phyloP scores from a whole-genome alignment of 116 monocot species.

The Iris pallida region DNA sequence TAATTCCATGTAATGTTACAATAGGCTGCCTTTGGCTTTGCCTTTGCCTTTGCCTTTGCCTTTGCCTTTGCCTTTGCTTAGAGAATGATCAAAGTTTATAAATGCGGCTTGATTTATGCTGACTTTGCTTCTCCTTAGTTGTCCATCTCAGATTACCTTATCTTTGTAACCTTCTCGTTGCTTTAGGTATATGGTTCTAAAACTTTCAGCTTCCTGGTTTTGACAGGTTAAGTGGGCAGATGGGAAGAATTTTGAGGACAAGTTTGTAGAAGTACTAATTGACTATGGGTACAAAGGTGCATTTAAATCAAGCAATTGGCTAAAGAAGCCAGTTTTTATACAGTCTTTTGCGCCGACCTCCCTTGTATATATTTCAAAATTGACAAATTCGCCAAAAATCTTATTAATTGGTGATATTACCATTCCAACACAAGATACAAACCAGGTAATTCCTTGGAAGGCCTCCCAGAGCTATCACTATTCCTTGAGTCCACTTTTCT shows the following conservation, averaged over 20 bases:
- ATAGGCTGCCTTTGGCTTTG: no score
- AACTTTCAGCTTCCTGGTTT: not conserved
- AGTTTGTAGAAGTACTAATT: constrained; percentile 61
- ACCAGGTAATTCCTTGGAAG: constrained; percentile 37
- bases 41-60: no score
- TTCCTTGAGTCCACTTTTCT: no score
- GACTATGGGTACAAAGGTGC: constrained; percentile 80
- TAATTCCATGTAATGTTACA: no score
- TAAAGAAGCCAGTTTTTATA: constrained; percentile 70
- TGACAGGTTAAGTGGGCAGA: constrained; percentile 75
- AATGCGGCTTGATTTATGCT: no score
- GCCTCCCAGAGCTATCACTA: no score
- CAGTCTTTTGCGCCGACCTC: constrained; percentile 70
- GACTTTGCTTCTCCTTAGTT: no score
- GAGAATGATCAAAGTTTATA: no score
- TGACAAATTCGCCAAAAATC: constrained; percentile 57
- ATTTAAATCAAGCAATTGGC: constrained; percentile 70
- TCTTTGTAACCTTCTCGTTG: no score
- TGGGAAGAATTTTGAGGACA: constrained; percentile 81
- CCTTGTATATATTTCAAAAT: constrained; percentile 38
- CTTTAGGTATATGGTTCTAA: not conserved
- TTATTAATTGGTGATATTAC: constrained; percentile 50
- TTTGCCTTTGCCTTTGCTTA: no score
- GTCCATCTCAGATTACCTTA: no score
- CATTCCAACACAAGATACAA: constrained; percentile 72